These are phyloP conservation scores for Aaosphaeria arxii DNA, from an alignment of 2,329 filamentous ascomycete species.

Conservation along the genomic window DNA sequence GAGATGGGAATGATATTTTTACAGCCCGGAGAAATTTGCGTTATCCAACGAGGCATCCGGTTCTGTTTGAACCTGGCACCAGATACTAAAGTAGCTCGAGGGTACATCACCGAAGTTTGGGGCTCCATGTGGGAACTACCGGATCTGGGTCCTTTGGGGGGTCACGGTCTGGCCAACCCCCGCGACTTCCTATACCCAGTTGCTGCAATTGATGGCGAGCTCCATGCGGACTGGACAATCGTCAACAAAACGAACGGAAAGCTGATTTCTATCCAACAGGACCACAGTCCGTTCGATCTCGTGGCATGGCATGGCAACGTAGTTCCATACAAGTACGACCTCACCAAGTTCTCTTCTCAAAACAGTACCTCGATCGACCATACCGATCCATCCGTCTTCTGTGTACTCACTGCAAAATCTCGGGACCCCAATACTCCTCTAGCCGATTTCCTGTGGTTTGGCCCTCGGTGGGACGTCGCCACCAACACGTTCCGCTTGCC, in stretches of 20 bases:
- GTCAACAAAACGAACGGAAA: slow-evolving; percentile 36
- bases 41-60: slow-evolving; percentile 40
- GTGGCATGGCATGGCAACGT: slow-evolving; percentile 41
- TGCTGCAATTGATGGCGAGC: slow-evolving; percentile 35
- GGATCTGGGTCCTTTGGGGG: slow-evolving; percentile 39
- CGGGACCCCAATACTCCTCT: slow-evolving; percentile 35
- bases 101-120: slow-evolving; percentile 42
- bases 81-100: slow-evolving; percentile 31
- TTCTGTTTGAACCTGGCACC: slow-evolving; percentile 34
- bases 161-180: slow-evolving; percentile 39
- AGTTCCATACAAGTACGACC: slow-evolving; percentile 55
- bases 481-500: slow-evolving; percentile 38
- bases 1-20: slow-evolving; percentile 39
- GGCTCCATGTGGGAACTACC: slow-evolving; percentile 40
- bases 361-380: slow-evolving; percentile 39
- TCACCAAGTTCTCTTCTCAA: slow-evolving; percentile 47
- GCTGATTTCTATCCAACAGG: slow-evolving; percentile 32
- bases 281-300: slow-evolving; percentile 44
- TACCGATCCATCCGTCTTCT: slow-evolving; percentile 38
- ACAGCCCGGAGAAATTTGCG: slow-evolving; percentile 39
- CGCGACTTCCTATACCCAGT: slow-evolving; percentile 39
- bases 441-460: slow-evolving; percentile 39
- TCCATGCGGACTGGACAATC: slow-evolving; percentile 32
- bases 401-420: slow-evolving; percentile 36
- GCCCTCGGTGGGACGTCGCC: slow-evolving; percentile 38